Conservation (phyloP, 441 rosid species). For the Rhodomyrtus psidioides region DNA sequence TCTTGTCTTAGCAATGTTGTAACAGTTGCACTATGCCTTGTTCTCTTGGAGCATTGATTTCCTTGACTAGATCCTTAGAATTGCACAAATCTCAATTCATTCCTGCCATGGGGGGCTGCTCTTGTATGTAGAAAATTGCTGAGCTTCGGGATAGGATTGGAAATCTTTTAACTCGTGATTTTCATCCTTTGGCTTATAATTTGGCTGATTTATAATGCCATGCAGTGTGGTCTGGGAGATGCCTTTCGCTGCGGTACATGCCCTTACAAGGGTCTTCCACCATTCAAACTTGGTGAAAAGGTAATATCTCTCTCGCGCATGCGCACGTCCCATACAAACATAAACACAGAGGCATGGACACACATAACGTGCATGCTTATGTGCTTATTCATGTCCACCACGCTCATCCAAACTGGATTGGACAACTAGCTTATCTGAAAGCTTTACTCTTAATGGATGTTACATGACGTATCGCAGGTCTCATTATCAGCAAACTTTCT, state of each 20-base stretch:
- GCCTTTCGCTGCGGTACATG: slow-evolving; percentile 94
- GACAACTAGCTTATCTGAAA: background rate
- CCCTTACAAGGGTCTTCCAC: slow-evolving; percentile 88
- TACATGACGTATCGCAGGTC: slow-evolving; percentile 34
- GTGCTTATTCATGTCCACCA: background rate
- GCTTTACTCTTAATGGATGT: background rate
- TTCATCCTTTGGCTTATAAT: background rate
- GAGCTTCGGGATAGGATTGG: background rate
- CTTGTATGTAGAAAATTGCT: background rate
- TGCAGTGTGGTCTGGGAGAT: slow-evolving; percentile 92
- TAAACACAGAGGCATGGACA: background rate
- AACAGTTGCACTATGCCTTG: background rate
- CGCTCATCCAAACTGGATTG: background rate
- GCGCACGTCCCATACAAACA: too few species aligned
- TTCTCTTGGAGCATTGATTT: background rate
- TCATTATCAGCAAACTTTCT: slow-evolving; percentile 69
- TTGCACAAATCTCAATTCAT: background rate
- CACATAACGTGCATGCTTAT: background rate
- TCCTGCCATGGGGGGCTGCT: background rate
- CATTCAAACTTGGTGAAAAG: slow-evolving; percentile 90
- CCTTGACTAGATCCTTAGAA: background rate
- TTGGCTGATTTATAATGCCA: background rate
- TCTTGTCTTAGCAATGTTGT: background rate
- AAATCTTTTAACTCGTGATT: background rate
- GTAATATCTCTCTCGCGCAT: background rate